Percentiles rank a stretch among this genome's conserved stretches.
These are phyloP conservation scores for Melampsora occidentalis DNA, from an alignment of 1,284 basidiomycete genomes.

Conservation along the genomic window DNA sequence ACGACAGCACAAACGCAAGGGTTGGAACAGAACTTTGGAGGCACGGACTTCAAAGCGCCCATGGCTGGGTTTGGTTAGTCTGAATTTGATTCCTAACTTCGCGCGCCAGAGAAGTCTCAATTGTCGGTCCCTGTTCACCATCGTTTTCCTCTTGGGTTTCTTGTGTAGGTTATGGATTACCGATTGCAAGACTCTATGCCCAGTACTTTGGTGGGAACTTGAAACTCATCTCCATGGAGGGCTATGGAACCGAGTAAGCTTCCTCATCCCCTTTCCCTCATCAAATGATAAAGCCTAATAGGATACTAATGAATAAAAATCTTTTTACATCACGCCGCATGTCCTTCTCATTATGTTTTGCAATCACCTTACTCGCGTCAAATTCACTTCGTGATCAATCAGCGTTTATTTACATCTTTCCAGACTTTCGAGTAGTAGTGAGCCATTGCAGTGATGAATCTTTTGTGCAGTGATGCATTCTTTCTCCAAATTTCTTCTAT, in stretches of 20 bases:
- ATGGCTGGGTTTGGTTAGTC: slow-evolving; percentile 85
- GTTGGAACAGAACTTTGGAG: slow-evolving; percentile 80
- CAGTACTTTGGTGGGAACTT: slow-evolving; percentile 96
- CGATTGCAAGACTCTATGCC: slow-evolving; percentile 66
- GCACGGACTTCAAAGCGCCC: slow-evolving; percentile 92
- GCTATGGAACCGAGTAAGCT: slow-evolving; percentile 69
- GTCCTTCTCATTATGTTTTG: background rate
- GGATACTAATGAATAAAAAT: too few species aligned
- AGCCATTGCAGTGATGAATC: slow-evolving; percentile 50
- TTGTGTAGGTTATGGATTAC: slow-evolving; percentile 25
- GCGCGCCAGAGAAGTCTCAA: slow-evolving; percentile 25
- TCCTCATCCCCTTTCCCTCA: background rate
- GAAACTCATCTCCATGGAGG: slow-evolving; percentile 96
- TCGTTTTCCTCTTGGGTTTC: background rate
- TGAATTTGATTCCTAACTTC: background rate
- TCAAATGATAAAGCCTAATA: too few species aligned
- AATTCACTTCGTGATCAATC: slow-evolving; percentile 49
- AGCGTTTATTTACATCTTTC: slow-evolving; percentile 53
- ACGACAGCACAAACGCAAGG: slow-evolving; percentile 91
- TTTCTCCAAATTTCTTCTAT: slow-evolving; percentile 1
- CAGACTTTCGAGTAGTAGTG: slow-evolving; percentile 52
- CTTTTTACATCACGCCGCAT: too few species aligned
- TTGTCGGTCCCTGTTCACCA: slow-evolving; percentile 12
- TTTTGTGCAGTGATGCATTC: background rate
- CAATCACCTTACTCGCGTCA: slow-evolving; percentile 40